Base-by-base conservation (phyloP, 257 asterid species). In the Ilex aquifolium region DNA sequence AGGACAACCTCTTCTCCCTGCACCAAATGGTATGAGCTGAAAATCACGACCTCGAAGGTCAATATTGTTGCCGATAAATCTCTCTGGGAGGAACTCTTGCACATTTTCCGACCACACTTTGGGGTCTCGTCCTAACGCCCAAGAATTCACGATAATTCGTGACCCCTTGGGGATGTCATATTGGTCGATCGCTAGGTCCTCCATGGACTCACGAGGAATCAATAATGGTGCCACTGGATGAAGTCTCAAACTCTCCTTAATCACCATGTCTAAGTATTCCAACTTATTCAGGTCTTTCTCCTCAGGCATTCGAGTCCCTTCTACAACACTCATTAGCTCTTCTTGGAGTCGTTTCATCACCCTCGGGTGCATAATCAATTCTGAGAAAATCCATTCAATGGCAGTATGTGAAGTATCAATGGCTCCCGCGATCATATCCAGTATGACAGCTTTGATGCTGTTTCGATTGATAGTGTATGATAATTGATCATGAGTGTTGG, bases 321-420 rank as follows among this genome's bases (percentile, higher is more conserved):
- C 69, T 8, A 56, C 56, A 0, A 29, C 51, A 13, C 27, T 39
- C 21, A n/a, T 44, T 14, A 65, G 49, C 69, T 65, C 63, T 10
- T 44, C 63, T 31, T 44, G n/a, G n/a, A n/a, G n/a, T n/a, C n/a
- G n/a, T n/a, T n/a, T n/a, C n/a, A n/a, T n/a, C n/a, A n/a, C n/a
- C 14, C 16, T 44, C 40, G 69, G 57, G 30, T 65, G 56, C 36
- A 40, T 65, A 2, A 65, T 10, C 15, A 65, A 14, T 31, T 56
- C 69, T 30, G 69, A 61, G 13, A 65, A 31, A 8, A 31, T 30
- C 69, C 69, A 56, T 46, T 65, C 69, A 27, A 56, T 65, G 56
- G 56, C 56, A 42, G 69, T 57, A 61, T 44, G 13, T 46, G 69
- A 65, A 57, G 69, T 65, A 65, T 65, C 69, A 5, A 65, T 44